Evolutionary conservation across 108 stramenopile genomes (phyloP).

Genomic region (Seminavis robusta): DNA sequence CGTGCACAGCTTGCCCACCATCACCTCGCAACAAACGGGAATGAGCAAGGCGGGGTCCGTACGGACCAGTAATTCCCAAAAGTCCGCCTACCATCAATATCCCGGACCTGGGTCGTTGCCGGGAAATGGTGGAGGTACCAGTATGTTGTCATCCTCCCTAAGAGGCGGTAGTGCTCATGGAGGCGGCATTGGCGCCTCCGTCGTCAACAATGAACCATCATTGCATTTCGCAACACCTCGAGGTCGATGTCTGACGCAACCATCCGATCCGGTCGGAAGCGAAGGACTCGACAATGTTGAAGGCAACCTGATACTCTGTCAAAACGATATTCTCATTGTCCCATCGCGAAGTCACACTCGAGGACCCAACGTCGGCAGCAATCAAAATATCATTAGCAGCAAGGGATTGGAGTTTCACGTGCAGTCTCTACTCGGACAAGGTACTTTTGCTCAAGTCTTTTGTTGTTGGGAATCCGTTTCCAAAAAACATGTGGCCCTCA

Average conservation of each 20-base stretch:
- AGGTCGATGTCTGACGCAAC: constrained; percentile 75
- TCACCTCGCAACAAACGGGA: too few species aligned
- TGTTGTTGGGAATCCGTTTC: constrained; percentile 68
- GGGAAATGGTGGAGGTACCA: too few species aligned
- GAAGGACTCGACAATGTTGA: constrained; percentile 69
- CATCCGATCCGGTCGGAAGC: constrained; percentile 53
- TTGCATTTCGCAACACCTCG: constrained; percentile 13
- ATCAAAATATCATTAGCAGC: constrained; percentile 2
- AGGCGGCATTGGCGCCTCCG: too few species aligned
- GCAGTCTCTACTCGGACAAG: constrained; percentile 82
- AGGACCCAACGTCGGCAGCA: not conserved
- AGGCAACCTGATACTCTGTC: constrained; percentile 70
- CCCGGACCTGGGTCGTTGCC: too few species aligned
- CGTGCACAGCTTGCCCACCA: too few species aligned
- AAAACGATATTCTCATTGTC: constrained; percentile 58
- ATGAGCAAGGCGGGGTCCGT: too few species aligned
- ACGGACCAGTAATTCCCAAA: too few species aligned
- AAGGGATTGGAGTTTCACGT: constrained; percentile 47
- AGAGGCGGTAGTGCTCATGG: too few species aligned
- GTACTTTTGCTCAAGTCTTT: constrained; percentile 98
- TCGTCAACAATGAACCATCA: too few species aligned
- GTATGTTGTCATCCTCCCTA: too few species aligned
- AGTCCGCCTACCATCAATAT: too few species aligned
- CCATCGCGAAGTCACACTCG: constrained; percentile 30
- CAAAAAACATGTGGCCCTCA: constrained; percentile 82